Conservation (phyloP, 495 filamentous ascomycete genomes). For the Lepidopterella palustris region DNA sequence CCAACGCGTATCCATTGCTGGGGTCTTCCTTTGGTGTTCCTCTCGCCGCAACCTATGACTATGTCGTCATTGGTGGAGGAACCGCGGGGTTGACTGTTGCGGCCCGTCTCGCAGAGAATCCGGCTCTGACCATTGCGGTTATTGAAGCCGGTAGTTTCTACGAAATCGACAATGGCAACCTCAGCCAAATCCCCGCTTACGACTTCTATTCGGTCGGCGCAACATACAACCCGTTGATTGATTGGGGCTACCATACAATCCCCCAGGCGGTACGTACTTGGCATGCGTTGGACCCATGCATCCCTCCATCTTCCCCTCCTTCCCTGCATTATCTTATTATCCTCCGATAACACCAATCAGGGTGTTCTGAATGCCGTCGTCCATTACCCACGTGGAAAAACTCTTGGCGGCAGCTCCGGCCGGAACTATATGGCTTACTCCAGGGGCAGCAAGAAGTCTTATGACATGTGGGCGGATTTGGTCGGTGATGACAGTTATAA, state of each 20-base stretch:
- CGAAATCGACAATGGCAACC: conserved; percentile 5
- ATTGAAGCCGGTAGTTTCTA: conserved; percentile 13
- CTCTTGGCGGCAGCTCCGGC: conserved; percentile 26
- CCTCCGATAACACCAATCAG: background rate
- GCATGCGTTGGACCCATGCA: background rate
- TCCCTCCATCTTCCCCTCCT: background rate
- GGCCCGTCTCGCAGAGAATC: conserved; percentile 5
- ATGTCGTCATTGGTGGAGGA: conserved; percentile 27
- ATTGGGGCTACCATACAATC: conserved; percentile 6
- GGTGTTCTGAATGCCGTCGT: conserved; percentile 1
- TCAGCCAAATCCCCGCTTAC: conserved; percentile 5
- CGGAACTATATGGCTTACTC: conserved; percentile 28
- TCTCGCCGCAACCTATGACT: conserved; percentile 15
- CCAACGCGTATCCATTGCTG: too few species aligned
- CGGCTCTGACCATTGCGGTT: background rate
- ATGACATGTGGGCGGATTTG: conserved; percentile 48
- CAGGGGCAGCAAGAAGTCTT: conserved; percentile 37
- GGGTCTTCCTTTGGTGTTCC: conserved; percentile 15
- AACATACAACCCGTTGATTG: conserved; percentile 18
- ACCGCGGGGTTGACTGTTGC: conserved; percentile 12
- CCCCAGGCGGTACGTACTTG: background rate
- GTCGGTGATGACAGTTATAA: conserved; percentile 51
- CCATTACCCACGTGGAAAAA: conserved; percentile 29
- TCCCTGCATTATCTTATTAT: background rate
- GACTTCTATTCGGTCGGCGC: conserved; percentile 1